These are phyloP conservation scores for Lecanosticta acicola DNA, from an alignment of 2,329 filamentous ascomycete genomes.

Conservation along the genomic window DNA sequence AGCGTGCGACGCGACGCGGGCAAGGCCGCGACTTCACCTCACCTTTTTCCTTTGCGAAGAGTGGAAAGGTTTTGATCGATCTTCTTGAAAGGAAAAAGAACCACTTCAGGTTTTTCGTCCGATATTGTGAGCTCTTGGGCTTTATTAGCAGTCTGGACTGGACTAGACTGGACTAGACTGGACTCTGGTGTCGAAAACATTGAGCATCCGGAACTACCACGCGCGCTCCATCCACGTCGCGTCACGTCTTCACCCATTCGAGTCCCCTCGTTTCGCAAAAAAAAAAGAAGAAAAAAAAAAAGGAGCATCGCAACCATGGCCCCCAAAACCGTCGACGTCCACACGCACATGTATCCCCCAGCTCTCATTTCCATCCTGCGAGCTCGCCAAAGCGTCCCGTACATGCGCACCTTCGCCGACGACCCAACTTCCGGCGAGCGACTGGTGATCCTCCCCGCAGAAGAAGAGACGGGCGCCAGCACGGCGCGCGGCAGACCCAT, in stretches of 20 bases:
- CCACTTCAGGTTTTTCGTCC: too few species aligned
- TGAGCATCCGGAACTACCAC: too few species aligned
- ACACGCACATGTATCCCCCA: constrained; percentile 60
- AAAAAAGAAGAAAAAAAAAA: too few species aligned
- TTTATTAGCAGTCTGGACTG: too few species aligned
- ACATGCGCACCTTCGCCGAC: constrained; percentile 60
- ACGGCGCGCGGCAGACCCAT: constrained; percentile 69
- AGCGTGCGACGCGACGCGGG: background rate
- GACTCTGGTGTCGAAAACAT: too few species aligned
- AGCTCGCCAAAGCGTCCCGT: constrained; percentile 57
- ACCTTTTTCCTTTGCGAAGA: background rate
- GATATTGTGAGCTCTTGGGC: too few species aligned
- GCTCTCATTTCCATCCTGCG: constrained; percentile 49
- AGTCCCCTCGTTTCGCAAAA: too few species aligned
- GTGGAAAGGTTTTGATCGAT: background rate
- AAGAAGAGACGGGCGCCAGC: constrained; percentile 27
- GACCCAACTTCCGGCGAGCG: constrained; percentile 51
- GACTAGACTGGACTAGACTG: too few species aligned
- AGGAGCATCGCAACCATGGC: background rate
- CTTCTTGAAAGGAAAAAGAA: too few species aligned
- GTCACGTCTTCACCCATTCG: too few species aligned
- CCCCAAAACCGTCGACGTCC: constrained; percentile 50
- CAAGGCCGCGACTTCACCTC: background rate
- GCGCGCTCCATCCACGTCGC: too few species aligned
- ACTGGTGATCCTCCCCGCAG: constrained; percentile 40